These are phyloP conservation scores for Suhomyces choctaworum DNA, from an alignment of 1,139 yeast species.

Conservation along the genomic window DNA sequence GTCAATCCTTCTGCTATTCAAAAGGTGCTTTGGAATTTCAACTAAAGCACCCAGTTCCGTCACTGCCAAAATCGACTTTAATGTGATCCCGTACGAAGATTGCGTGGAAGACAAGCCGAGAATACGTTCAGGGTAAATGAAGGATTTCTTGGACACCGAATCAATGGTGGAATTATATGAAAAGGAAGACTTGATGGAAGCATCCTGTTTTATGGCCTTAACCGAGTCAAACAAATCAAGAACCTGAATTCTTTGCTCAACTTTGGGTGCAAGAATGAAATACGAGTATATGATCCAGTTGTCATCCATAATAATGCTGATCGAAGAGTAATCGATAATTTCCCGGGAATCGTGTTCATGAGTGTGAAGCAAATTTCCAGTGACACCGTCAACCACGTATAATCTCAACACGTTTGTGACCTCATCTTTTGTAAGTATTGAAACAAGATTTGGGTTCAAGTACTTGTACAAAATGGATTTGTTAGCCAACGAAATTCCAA, in stretches of 20 bases:
- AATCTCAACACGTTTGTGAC: constrained; percentile 35
- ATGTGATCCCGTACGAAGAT: constrained; percentile 74
- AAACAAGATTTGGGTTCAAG: constrained; percentile 66
- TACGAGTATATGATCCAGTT: constrained; percentile 80
- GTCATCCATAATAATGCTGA: constrained; percentile 70
- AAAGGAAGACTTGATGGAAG: constrained; percentile 31
- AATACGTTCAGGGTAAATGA: constrained; percentile 58
- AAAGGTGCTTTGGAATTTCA: constrained; percentile 64
- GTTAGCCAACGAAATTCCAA: constrained; percentile 71
- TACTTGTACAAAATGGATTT: constrained; percentile 82
- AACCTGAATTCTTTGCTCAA: constrained; percentile 62
- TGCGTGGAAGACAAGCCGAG: constrained; percentile 54
- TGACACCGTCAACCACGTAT: constrained; percentile 62
- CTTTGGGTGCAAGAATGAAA: constrained; percentile 47
- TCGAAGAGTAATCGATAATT: constrained; percentile 34
- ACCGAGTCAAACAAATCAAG: constrained; percentile 76
- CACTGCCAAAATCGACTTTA: constrained; percentile 63
- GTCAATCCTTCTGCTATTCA: constrained; percentile 62
- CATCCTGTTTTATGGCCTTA: constrained; percentile 17
- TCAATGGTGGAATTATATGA: constrained; percentile 29
- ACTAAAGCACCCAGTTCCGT: constrained; percentile 65
- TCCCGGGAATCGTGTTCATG: constrained; percentile 43
- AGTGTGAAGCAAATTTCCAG: constrained; percentile 63
- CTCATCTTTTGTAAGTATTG: constrained; percentile 50
- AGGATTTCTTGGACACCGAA: constrained; percentile 52